A percentile compares a stretch with the other conserved stretches of the same genome.
phyloP scores from a whole-genome alignment of 1,284 basidiomycete genomes.

The Cerioporus squamosus region DNA sequence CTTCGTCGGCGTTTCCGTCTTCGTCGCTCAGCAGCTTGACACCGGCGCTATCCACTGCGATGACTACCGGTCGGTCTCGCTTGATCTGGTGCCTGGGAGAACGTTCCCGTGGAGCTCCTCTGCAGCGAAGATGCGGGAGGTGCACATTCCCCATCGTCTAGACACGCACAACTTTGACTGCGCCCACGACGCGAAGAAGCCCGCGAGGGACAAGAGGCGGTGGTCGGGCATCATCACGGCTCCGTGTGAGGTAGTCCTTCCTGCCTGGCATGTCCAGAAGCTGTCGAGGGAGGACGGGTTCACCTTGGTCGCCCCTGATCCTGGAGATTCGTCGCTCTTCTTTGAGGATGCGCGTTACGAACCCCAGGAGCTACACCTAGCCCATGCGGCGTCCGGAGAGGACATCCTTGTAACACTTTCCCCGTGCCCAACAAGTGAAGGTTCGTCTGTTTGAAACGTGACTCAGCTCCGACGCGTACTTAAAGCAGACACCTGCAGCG shows the following conservation, averaged over 20 bases:
- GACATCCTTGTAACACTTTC: no score
- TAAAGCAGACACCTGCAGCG: no score
- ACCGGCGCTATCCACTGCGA: background rate
- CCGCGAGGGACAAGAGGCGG: background rate
- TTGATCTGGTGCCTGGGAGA: background rate
- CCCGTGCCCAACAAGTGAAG: no score
- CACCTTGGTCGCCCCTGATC: background rate
- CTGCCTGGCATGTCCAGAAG: background rate
- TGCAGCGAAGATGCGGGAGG: background rate
- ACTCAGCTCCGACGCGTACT: no score
- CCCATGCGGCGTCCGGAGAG: background rate
- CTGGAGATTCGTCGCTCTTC: background rate
- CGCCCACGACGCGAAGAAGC: background rate
- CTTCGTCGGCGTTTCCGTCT: background rate
- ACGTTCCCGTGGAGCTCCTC: no score
- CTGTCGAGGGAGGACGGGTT: background rate
- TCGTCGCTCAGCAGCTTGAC: background rate
- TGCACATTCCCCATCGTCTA: background rate
- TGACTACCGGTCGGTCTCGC: background rate
- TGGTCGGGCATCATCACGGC: background rate
- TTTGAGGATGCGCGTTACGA: background rate
- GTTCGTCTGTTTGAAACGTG: no score
- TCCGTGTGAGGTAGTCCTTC: background rate
- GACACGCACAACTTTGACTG: background rate
- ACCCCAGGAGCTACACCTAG: background rate